phyloP scores from a whole-genome alignment of 441 rosid species.

The Populus hybrid region DNA sequence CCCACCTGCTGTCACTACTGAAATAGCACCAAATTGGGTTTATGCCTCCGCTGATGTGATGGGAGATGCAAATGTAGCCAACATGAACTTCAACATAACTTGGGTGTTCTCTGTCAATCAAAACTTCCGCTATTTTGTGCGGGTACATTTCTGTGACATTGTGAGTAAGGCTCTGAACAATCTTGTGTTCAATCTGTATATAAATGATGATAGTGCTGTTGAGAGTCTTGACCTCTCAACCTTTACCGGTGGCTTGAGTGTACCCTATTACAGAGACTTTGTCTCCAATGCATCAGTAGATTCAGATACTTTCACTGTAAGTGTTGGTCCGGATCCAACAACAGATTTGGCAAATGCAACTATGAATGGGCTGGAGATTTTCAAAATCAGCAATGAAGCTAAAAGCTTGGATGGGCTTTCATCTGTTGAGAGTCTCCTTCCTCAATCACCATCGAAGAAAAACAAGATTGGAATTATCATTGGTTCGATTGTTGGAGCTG shows the following conservation, averaged over 20 bases:
- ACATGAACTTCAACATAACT: constrained; percentile 71
- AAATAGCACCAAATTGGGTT: constrained; percentile 81
- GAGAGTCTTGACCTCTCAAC: constrained; percentile 70
- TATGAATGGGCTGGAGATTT: constrained; percentile 83
- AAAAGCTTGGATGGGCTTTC: constrained; percentile 68
- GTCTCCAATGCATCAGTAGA: constrained; percentile 56
- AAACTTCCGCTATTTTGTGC: constrained; percentile 74
- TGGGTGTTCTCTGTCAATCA: constrained; percentile 78
- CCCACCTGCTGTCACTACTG: constrained; percentile 39
- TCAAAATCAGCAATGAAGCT: constrained; percentile 78
- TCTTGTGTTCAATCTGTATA: constrained; percentile 76
- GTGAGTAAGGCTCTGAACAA: constrained; percentile 58
- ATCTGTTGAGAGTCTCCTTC: constrained; percentile 56
- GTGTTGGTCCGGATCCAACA: constrained; percentile 74
- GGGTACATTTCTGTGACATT: constrained; percentile 89
- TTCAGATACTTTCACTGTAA: constrained; percentile 55
- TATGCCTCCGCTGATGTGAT: constrained; percentile 88
- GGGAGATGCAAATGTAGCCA: constrained; percentile 74
- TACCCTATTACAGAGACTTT: constrained; percentile 76
- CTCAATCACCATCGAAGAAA: constrained; percentile 41
- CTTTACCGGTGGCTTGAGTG: constrained; percentile 41
- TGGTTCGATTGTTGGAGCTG: constrained; percentile 53
- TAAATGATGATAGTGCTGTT: constrained; percentile 68
- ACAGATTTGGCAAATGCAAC: constrained; percentile 65
- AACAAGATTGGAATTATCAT: constrained; percentile 40